Base-by-base conservation (phyloP, 2,329 filamentous ascomycete genomes). In the Ophiognomonia clavigignenti-juglandacearum region DNA sequence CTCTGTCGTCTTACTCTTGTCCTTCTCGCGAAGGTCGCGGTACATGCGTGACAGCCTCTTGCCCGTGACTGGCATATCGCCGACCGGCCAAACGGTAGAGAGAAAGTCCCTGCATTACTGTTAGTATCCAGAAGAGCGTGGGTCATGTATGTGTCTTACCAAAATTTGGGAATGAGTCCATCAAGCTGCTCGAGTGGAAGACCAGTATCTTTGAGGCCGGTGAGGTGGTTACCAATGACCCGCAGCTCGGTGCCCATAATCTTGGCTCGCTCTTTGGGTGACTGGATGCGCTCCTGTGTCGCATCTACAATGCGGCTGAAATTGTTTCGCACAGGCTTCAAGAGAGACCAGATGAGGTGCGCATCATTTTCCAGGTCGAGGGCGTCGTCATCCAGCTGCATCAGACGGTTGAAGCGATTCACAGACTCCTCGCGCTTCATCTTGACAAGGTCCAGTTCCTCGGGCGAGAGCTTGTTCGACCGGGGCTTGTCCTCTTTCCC, bases 401-500 rank as follows among this genome's bases (percentile, higher is more conserved):
- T 62, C n/a, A 67, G 56, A 45, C 65, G 63, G 16, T 63, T 59
- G 44, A 67, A 67, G n/a, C 62, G 60, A 49, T 61, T 58, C 18
- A 67, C 64, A 6, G 65, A 61, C 48, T 61, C 59, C 43, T 61
- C 57, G 22, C 62, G 58, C 10, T 63, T 60, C 19, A 56, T 57
- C 55, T 62, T 66, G 20, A 63, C 59, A 32, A 54, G 56, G 54
- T 67, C 65, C 29, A 66, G 57, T 16, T 59, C 62, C 46, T 66
- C 65, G 3, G 64, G 56, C 22, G 65, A 63, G 22, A 65, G 53
- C 53, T 60, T 60, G 8, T 20, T 45, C 42, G 63, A 61, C 6
- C 61, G 61, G 52, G 60, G 61, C 43, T 70, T 64, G 58, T 71
- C 66, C 45, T 70, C 68, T 57, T 70, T 66, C 23, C 54, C 67